phyloP scores from a whole-genome alignment of 371 early-diverging fungal genomes.

The Blastocladiella emersonii region DNA sequence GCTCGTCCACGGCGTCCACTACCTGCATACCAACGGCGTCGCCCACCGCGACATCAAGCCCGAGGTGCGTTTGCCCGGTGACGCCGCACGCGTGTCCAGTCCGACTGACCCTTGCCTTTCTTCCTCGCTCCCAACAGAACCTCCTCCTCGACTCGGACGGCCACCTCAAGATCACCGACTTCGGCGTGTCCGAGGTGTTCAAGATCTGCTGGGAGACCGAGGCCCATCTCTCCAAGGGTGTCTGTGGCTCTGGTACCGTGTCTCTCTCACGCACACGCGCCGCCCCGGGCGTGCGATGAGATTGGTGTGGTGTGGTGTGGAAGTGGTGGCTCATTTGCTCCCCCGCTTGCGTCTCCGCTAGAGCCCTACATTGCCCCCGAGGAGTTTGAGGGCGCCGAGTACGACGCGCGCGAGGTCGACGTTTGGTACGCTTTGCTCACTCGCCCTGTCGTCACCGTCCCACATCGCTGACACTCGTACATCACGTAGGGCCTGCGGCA shows the following conservation, averaged over 20 bases:
- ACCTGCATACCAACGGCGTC: constrained; percentile 31
- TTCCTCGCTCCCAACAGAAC: too few relatives aligned
- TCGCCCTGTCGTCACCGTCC: too few relatives aligned
- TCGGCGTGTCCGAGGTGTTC: constrained; percentile 91
- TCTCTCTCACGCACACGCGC: too few relatives aligned
- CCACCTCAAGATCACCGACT: constrained; percentile 92
- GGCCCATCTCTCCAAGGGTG: constrained; percentile 49
- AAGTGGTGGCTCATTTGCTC: neutral
- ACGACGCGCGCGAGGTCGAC: constrained; percentile 65
- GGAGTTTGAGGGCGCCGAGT: constrained; percentile 30
- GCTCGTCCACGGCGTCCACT: constrained; percentile 26
- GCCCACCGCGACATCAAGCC: constrained; percentile 35
- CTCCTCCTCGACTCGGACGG: constrained; percentile 64
- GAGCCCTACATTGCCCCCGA: constrained; percentile 86
- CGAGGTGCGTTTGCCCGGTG: too few relatives aligned
- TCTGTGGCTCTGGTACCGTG: constrained; percentile 53
- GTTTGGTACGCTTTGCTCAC: constrained; percentile 39
- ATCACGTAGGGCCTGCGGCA: constrained; percentile 37
- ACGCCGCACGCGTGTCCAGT: too few relatives aligned
- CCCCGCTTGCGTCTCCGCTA: neutral
- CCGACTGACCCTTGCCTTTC: too few relatives aligned
- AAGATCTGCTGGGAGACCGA: constrained; percentile 56
- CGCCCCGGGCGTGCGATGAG: too few relatives aligned
- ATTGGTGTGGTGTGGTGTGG: too few relatives aligned
- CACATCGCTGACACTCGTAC: too few relatives aligned